Evolutionary conservation across 2,329 filamentous ascomycete species (phyloP).

Genomic region (Rhynchosporium graminicola): DNA sequence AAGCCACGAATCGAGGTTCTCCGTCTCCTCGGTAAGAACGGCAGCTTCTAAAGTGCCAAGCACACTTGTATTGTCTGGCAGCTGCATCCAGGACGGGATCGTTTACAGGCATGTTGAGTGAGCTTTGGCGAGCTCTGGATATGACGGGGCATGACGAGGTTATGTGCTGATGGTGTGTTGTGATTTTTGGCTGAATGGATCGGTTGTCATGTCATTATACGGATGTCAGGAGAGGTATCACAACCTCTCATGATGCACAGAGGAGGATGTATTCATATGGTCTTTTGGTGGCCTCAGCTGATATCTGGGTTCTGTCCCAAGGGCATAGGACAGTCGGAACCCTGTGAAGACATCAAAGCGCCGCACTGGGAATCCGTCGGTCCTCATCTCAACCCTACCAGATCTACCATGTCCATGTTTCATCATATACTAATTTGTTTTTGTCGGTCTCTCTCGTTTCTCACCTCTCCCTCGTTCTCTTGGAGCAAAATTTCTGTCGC

Average conservation of each 20-base stretch:
- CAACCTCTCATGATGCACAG: not conserved
- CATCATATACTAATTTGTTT: not conserved
- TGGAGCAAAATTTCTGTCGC: conserved; percentile 11
- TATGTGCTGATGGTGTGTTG: conserved; percentile 12
- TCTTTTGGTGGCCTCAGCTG: no score
- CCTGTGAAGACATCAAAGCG: no score
- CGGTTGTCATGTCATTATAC: not conserved
- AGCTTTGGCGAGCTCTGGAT: not conserved
- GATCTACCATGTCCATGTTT: not conserved
- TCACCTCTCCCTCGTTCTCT: not conserved
- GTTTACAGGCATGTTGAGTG: conserved; percentile 1
- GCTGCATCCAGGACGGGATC: conserved; percentile 15
- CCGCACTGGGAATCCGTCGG: no score
- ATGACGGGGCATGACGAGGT: not conserved
- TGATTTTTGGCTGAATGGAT: not conserved
- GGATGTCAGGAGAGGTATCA: not conserved
- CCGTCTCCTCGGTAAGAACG: conserved; percentile 12
- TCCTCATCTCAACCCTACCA: not conserved
- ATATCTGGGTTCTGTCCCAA: no score
- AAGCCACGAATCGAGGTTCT: not conserved
- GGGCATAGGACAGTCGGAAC: no score
- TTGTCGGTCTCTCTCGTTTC: not conserved
- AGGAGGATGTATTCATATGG: no score
- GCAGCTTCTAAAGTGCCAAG: conserved; percentile 13
- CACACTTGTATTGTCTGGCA: not conserved